These are phyloP conservation scores for Aureobasidium zeae DNA, from an alignment of 2,329 filamentous ascomycete species.

Conservation along the genomic window DNA sequence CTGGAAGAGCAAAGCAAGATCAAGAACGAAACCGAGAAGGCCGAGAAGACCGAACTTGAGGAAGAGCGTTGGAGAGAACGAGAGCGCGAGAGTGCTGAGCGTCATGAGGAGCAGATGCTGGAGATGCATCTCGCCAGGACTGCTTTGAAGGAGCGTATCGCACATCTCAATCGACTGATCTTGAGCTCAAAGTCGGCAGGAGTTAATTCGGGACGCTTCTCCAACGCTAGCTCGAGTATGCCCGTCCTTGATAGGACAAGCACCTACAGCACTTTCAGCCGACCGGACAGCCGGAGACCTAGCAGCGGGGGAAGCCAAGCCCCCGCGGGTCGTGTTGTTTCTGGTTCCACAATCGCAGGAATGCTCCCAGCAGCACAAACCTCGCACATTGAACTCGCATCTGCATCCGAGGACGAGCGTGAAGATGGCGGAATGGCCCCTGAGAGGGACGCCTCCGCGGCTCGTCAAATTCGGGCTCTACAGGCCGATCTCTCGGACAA, in stretches of 20 bases:
- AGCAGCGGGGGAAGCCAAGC: slow-evolving; percentile 12
- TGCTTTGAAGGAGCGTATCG: slow-evolving; percentile 91
- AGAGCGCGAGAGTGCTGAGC: slow-evolving; percentile 70
- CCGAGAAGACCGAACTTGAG: slow-evolving; percentile 57
- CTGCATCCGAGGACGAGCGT: slow-evolving; percentile 28
- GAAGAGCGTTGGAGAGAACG: slow-evolving; percentile 60
- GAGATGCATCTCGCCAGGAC: slow-evolving; percentile 97
- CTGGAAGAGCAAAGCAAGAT: slow-evolving; percentile 72
- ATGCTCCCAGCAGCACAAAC: slow-evolving; percentile 24
- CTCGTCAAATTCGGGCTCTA: slow-evolving; percentile 81
- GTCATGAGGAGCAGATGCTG: slow-evolving; percentile 94
- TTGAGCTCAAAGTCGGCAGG: slow-evolving; percentile 91
- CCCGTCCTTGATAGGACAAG: slow-evolving; percentile 31
- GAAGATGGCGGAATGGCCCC: slow-evolving; percentile 50
- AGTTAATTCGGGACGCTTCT: slow-evolving; percentile 70
- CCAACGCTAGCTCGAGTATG: slow-evolving; percentile 33
- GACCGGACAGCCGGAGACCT: slow-evolving; percentile 9
- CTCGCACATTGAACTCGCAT: slow-evolving; percentile 21
- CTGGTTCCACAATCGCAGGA: slow-evolving; percentile 26
- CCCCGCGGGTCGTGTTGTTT: slow-evolving; percentile 25
- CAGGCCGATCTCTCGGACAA: slow-evolving; percentile 95
- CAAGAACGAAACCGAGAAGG: slow-evolving; percentile 44
- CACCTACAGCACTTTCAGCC: slow-evolving; percentile 28
- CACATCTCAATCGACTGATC: slow-evolving; percentile 90
- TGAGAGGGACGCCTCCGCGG: slow-evolving; percentile 54